A percentile compares a stretch with the other conserved stretches of the same genome.
Conservation (phyloP, 163 green algal species). For the Scenedesmus sp. region DNA sequence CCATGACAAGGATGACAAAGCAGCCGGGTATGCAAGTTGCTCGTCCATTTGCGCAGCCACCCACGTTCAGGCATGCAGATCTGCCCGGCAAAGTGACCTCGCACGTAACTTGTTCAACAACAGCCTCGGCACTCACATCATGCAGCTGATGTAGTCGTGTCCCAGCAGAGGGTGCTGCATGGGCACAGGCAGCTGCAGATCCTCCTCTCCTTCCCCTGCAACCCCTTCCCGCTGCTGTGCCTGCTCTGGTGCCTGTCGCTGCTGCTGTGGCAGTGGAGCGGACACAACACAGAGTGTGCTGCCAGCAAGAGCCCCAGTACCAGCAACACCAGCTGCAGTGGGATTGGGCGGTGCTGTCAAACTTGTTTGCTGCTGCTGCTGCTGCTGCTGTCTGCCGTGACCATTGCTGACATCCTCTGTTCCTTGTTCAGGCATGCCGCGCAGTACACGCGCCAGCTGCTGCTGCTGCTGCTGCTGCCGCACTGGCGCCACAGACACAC, state of each 20-base stretch:
- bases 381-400: background rate
- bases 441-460: background rate
- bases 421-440: background rate
- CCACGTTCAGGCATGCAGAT: too few relatives aligned
- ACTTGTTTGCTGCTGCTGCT: background rate
- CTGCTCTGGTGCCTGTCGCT: background rate
- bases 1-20: background rate
- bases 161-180: constrained; percentile 16
- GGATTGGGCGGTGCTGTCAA: background rate
- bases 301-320: background rate
- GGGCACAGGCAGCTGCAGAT: background rate
- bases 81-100: too few relatives aligned
- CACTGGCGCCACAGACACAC: background rate
- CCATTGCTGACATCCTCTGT: background rate
- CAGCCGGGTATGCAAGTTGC: too few relatives aligned
- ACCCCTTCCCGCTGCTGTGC: background rate
- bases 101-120: background rate
- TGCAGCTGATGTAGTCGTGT: background rate
- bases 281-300: background rate
- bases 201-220: background rate
- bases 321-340: background rate
- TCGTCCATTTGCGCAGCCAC: background rate
- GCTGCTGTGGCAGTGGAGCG: background rate
- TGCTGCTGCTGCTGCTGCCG: constrained; percentile 7
- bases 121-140: background rate